phyloP scores from a whole-genome alignment of 108 stramenopile species.

The Cyclotella sp. region DNA sequence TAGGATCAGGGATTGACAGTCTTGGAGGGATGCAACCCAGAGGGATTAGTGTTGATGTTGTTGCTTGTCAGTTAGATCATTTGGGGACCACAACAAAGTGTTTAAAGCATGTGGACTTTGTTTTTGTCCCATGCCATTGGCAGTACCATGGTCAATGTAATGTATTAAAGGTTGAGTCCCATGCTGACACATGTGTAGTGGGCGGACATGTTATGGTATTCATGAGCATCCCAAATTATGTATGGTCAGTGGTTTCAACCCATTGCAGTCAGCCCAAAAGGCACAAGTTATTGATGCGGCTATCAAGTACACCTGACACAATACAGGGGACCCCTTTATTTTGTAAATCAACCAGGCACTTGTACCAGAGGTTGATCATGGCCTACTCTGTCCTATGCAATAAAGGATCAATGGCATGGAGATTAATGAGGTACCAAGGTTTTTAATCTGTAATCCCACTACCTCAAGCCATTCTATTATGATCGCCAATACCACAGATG shows the following conservation, averaged over 20 bases:
- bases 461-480: constrained; percentile 12
- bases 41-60: no score
- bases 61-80: no score
- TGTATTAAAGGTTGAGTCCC: constrained; percentile 12
- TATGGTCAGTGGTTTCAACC: no score
- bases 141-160: background rate
- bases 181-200: background rate
- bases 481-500: background rate
- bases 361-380: constrained; percentile 13
- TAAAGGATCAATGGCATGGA: constrained; percentile 23
- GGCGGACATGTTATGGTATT: background rate
- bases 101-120: background rate
- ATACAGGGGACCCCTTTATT: background rate
- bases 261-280: no score
- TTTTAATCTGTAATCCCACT: constrained; percentile 15
- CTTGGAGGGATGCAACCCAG: no score
- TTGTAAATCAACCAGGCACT: constrained; percentile 12
- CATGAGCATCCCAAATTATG: no score
- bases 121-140: background rate
- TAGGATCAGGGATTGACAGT: no score
- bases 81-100: no score
- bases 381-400: constrained; percentile 34
- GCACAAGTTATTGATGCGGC: background rate
- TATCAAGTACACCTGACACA: background rate
- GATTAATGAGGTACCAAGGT: constrained; percentile 29